Percentiles rank a stretch among this genome's conserved stretches.
phyloP scores from a whole-genome alignment of 1,284 basidiomycete species.

The Porogramme epimiltina region DNA sequence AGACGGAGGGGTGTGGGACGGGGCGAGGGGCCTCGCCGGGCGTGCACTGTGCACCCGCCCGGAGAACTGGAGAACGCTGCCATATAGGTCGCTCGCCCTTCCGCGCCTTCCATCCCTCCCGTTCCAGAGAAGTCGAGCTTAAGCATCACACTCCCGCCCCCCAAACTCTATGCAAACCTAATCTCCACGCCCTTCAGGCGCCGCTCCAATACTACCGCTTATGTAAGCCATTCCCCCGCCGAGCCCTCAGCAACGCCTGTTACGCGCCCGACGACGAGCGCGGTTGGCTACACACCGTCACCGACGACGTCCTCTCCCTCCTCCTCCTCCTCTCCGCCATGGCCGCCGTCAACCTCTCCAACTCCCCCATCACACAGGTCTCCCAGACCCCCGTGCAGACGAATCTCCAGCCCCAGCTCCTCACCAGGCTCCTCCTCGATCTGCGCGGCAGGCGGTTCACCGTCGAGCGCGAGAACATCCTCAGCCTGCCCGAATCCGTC shows the following conservation, averaged over 20 bases:
- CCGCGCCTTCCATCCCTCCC: neutral
- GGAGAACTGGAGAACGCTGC: too few relatives aligned
- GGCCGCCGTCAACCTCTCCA: conserved; percentile 54
- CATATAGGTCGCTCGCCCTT: too few relatives aligned
- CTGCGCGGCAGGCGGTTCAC: conserved; percentile 90
- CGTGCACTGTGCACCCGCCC: too few relatives aligned
- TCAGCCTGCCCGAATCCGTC: conserved; percentile 98
- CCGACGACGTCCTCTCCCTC: neutral
- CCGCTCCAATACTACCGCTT: neutral
- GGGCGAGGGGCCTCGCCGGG: too few relatives aligned
- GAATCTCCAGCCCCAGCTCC: conserved; percentile 78
- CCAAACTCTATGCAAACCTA: neutral
- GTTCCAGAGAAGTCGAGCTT: neutral
- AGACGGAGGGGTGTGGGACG: too few relatives aligned
- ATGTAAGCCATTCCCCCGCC: too few relatives aligned
- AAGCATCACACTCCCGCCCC: neutral
- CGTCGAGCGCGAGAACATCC: conserved; percentile 96
- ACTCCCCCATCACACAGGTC: conserved; percentile 87
- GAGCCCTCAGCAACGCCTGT: too few relatives aligned
- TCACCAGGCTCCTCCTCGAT: conserved; percentile 89
- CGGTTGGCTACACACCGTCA: neutral
- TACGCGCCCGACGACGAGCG: neutral
- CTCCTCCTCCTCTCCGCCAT: conserved; percentile 33
- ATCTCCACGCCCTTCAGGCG: neutral
- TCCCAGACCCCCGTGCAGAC: conserved; percentile 73